Evolutionary conservation across 2,329 filamentous ascomycete species (phyloP), one percentile per base, ranked within the genome.

Genomic region (Rachicladosporium sp.): DNA sequence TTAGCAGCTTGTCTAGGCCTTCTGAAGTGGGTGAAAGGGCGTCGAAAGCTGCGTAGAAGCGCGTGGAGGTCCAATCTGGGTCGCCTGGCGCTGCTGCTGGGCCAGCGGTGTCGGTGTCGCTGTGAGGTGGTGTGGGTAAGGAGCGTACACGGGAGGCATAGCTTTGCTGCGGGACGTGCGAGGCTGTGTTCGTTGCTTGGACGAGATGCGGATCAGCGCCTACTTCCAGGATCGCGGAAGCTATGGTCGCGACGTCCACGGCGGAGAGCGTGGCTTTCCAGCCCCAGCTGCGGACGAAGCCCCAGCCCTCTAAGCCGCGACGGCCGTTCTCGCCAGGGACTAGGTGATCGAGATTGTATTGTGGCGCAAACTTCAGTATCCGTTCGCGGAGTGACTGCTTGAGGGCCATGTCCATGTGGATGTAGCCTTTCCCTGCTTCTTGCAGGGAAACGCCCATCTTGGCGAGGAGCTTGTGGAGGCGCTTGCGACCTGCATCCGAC

Each of bases 321-420:
- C 44, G 46, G 11, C 71, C 79, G 38, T 77, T 74, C 47, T 76
- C 78, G 4, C 80, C 76, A 1, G 89, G 89, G 0, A 98, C 87
- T 54, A 98, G 78, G 37, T 89, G 91, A 48, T 96, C 88, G 1
- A 98, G 73, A 21, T 93, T 91, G 60, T 96, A 98, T 44, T 93
- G 71, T 1, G 86, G 86, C 0, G 88, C 88, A 56, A 94, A 96
- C 53, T 89, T 89, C 12, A 95, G 70, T 2, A 98, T 71, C 44
- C 93, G 85, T 36, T 84, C 76, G 32, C 89, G 78, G 27, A 96
- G 65, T 27, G 85, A 84, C 4, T 85, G 80, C 63, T 96, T 98
- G 29, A 98, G 68, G 61, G 93, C 80, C 78, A 95, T 93, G 62
- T 96, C 89, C 88, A 98, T 96, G 60, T 98, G 91, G 0, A 87